Evolutionary conservation across 1,139 yeast genomes (phyloP).

Genomic region (Entelexis paramagnoliae): DNA sequence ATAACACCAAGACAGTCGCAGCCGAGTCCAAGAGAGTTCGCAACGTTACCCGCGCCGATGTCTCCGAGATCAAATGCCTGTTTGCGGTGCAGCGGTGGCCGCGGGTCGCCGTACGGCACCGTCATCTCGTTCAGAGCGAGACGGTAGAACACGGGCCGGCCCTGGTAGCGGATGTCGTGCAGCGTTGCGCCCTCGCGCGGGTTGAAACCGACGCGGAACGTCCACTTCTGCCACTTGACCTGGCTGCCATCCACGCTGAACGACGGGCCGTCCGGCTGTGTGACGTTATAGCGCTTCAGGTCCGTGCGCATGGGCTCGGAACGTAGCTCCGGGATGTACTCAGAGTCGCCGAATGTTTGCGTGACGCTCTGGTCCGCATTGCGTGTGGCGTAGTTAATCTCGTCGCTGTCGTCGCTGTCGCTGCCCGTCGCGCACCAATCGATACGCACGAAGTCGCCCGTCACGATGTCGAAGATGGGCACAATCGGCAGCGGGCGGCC

Average conservation of each 20-base stretch:
- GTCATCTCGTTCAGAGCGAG: conserved; percentile 79
- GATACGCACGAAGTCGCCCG: conserved; percentile 57
- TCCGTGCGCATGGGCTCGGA: conserved; percentile 33
- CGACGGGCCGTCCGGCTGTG: conserved; percentile 83
- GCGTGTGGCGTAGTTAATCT: conserved; percentile 33
- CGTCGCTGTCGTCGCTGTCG: conserved; percentile 43
- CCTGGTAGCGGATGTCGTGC: conserved; percentile 69
- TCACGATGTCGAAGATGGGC: conserved; percentile 66
- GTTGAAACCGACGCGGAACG: conserved; percentile 62
- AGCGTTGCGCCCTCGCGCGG: conserved; percentile 78
- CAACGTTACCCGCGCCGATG: conserved; percentile 76
- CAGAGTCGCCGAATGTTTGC: conserved; percentile 55
- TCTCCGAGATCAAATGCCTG: conserved; percentile 90
- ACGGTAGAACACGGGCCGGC: conserved; percentile 71
- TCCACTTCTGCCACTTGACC: conserved; percentile 84
- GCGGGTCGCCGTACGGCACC: conserved; percentile 85
- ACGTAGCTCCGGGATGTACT: conserved; percentile 41
- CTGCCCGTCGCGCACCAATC: conserved; percentile 60
- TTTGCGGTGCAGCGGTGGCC: conserved; percentile 83
- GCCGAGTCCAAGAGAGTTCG: conserved; percentile 64
- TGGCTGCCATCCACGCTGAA: conserved; percentile 52
- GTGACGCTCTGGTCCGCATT: conserved; percentile 53
- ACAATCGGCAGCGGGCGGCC: conserved; percentile 74
- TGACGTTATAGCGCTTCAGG: conserved; percentile 63
- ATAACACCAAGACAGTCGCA: conserved; percentile 87